A percentile compares a stretch with the other conserved stretches of the same genome.
phyloP scores from a whole-genome alignment of 2,329 filamentous ascomycete genomes.

The Colletotrichum musicola region DNA sequence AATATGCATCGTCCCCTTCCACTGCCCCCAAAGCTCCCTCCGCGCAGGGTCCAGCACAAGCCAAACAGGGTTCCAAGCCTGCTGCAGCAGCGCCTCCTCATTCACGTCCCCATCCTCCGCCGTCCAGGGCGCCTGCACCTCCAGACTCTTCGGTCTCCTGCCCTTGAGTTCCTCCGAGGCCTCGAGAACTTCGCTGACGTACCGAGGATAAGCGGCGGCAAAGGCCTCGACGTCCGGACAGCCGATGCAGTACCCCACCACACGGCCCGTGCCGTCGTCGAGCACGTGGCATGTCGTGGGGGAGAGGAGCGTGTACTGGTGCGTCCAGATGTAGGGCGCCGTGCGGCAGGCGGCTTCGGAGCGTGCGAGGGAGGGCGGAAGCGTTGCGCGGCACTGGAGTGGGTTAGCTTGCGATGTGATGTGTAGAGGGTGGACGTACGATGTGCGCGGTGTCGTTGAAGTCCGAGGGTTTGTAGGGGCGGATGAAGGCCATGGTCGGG shows the following conservation, averaged over 20 bases:
- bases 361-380: slow-evolving; percentile 56
- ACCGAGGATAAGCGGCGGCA: slow-evolving; percentile 52
- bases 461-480: slow-evolving; percentile 54
- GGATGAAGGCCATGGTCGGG: slow-evolving; percentile 58
- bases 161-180: slow-evolving; percentile 41
- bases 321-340: slow-evolving; percentile 64
- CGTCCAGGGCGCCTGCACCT: slow-evolving; percentile 48
- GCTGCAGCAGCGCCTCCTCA: slow-evolving; percentile 53
- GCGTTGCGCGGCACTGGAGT: slow-evolving; percentile 60
- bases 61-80: slow-evolving; percentile 55
- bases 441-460: slow-evolving; percentile 57
- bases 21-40: slow-evolving; percentile 49
- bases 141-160: slow-evolving; percentile 42
- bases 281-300: slow-evolving; percentile 61
- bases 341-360: slow-evolving; percentile 52
- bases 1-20: slow-evolving; percentile 63
- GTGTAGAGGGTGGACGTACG: slow-evolving; percentile 45
- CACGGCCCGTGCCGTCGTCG: slow-evolving; percentile 58
- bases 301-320: slow-evolving; percentile 62
- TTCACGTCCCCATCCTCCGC: slow-evolving; percentile 45
- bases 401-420: neutral
- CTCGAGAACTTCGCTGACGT: slow-evolving; percentile 52
- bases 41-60: slow-evolving; percentile 53
- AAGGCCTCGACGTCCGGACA: slow-evolving; percentile 58
- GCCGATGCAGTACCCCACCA: slow-evolving; percentile 65